These are phyloP conservation scores for Gracilariopsis chorda DNA, from an alignment of 23 red algal genomes.

Conservation along the genomic window DNA sequence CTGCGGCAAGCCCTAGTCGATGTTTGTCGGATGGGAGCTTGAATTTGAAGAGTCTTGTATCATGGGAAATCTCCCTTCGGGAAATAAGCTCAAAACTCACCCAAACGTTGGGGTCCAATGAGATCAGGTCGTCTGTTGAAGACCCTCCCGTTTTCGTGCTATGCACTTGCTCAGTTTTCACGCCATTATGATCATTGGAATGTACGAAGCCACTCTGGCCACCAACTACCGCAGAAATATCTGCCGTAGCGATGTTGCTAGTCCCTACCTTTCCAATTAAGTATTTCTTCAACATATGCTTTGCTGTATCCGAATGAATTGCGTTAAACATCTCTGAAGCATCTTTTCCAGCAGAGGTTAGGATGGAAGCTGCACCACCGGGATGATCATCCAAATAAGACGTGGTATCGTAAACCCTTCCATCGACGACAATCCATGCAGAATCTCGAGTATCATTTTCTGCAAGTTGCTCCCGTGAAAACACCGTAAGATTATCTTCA, in stretches of 20 bases:
- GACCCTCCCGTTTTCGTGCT: background rate
- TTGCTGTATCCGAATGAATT: slow-evolving; percentile 69
- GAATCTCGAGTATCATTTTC: slow-evolving; percentile 55
- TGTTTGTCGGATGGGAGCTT: slow-evolving; percentile 49
- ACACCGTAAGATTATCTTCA: slow-evolving; percentile 70
- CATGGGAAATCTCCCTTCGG: slow-evolving; percentile 20
- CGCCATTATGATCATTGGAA: background rate
- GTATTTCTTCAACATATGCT: slow-evolving; percentile 52
- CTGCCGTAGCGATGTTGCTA: background rate
- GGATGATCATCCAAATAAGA: slow-evolving; percentile 76
- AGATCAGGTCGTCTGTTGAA: slow-evolving; percentile 21
- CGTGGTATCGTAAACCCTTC: slow-evolving; percentile 70
- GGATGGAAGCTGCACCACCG: slow-evolving; percentile 60
- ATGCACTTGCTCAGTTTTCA: background rate
- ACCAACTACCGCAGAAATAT: background rate
- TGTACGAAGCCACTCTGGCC: background rate
- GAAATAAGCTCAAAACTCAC: slow-evolving; percentile 55
- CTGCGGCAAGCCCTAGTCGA: slow-evolving; percentile 66
- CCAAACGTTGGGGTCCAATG: slow-evolving; percentile 70
- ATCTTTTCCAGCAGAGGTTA: slow-evolving; percentile 63
- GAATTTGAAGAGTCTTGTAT: slow-evolving; percentile 83
- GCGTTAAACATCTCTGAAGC: slow-evolving; percentile 76
- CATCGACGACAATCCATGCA: slow-evolving; percentile 74
- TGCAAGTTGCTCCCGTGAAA: slow-evolving; percentile 80
- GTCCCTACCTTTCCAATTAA: slow-evolving; percentile 66